These are phyloP conservation scores for Phanerochaete sordida DNA, from an alignment of 768 basidiomycete species.

Conservation along the genomic window DNA sequence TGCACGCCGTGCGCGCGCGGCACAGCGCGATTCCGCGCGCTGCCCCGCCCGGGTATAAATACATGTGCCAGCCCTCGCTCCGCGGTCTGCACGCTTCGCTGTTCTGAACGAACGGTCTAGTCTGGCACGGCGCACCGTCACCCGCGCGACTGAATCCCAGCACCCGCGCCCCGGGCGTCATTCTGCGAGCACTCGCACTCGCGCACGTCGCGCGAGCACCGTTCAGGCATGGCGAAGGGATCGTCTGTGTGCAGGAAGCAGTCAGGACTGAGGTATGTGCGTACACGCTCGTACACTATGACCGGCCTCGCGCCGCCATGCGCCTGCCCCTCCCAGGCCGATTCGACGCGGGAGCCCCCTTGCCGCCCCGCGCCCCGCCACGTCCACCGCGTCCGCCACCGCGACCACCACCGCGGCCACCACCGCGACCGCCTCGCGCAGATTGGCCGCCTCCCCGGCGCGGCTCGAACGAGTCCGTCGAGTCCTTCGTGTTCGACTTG, in stretches of 20 bases:
- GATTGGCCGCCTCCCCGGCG: slow-evolving; percentile 31
- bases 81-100: neutral
- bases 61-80: no score
- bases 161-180: neutral
- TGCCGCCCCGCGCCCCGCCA: slow-evolving; percentile 28
- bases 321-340: slow-evolving; percentile 61
- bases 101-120: neutral
- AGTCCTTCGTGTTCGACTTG: slow-evolving; percentile 80
- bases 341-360: slow-evolving; percentile 27
- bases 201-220: no score
- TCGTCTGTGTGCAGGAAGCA: neutral
- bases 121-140: neutral
- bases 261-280: neutral
- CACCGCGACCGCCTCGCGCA: no score
- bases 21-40: neutral
- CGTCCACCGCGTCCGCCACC: slow-evolving; percentile 25
- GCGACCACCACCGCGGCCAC: no score
- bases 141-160: neutral
- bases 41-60: neutral
- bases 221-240: neutral
- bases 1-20: neutral
- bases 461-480: slow-evolving; percentile 69
- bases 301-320: slow-evolving; percentile 32
- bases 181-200: no score
- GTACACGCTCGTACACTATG: slow-evolving; percentile 9